These are phyloP conservation scores for Blastocystis sp. DNA, from an alignment of 352 stramenopile species.

Conservation along the genomic window DNA sequence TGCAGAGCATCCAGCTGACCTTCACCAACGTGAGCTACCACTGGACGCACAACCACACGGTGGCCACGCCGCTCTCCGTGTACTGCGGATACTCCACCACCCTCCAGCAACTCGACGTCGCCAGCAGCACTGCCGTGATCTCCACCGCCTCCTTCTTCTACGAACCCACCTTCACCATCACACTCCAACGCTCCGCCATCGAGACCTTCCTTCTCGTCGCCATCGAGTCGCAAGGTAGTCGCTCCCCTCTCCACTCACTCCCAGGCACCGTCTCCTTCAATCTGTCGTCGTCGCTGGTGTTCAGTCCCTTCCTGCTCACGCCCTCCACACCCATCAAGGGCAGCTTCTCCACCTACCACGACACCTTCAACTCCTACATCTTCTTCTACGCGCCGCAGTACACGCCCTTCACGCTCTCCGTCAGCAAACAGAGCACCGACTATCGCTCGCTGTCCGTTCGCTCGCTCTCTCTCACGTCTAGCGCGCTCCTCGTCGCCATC, in stretches of 20 bases:
- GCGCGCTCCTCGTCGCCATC: constrained; percentile 1
- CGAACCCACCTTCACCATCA: background rate
- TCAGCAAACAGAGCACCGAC: background rate
- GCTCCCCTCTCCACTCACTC: too few species aligned
- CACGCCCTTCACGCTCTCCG: constrained; percentile 33
- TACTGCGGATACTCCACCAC: background rate
- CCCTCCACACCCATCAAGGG: constrained; percentile 15
- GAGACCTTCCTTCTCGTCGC: constrained; percentile 20
- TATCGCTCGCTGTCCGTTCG: background rate
- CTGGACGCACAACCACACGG: constrained; percentile 4
- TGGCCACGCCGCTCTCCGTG: constrained; percentile 15
- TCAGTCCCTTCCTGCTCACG: constrained; percentile 45
- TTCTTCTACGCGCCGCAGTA: constrained; percentile 58
- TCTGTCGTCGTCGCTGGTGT: background rate
- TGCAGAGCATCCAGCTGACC: background rate
- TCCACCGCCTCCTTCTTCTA: background rate
- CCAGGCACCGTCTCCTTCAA: background rate
- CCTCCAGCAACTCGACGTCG: constrained; percentile 2
- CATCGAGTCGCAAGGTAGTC: background rate
- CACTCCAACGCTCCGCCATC: background rate
- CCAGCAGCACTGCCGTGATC: background rate
- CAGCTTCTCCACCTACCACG: background rate
- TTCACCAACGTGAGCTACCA: constrained; percentile 34
- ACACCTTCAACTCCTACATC: background rate
- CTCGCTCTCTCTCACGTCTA: background rate